These are phyloP conservation scores for Salvia miltiorrhiza DNA, from an alignment of 257 asterid genomes.

Conservation along the genomic window DNA sequence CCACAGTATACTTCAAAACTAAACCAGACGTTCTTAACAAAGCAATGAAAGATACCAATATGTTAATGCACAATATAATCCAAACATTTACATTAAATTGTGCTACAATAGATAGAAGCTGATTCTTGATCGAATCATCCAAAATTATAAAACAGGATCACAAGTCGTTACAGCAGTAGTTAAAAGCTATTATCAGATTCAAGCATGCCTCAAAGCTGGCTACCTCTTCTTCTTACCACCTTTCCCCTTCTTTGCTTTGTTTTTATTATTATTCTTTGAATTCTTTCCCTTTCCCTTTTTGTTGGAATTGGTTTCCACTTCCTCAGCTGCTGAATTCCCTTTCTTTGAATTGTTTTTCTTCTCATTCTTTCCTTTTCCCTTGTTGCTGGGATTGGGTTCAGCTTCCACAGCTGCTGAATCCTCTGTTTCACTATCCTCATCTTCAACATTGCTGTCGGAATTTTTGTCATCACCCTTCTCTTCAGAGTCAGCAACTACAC, in stretches of 20 bases:
- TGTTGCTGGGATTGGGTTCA: neutral
- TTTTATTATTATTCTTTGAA: conserved; percentile 23
- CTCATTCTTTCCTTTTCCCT: conserved; percentile 22
- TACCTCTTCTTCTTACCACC: conserved; percentile 19
- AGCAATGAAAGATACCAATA: too few species aligned
- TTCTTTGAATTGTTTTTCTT: neutral
- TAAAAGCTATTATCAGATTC: too few species aligned
- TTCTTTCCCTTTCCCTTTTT: conserved; percentile 22
- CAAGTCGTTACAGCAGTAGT: neutral
- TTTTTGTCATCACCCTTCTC: neutral
- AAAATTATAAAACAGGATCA: too few species aligned
- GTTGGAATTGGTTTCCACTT: neutral
- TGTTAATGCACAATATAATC: too few species aligned
- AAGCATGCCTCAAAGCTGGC: too few species aligned
- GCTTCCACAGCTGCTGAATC: conserved; percentile 1
- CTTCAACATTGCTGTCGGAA: neutral
- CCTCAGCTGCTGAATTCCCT: conserved; percentile 15
- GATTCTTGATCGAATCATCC: too few species aligned
- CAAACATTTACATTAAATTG: too few species aligned
- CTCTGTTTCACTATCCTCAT: neutral
- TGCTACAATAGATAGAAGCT: too few species aligned
- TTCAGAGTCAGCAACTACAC: neutral
- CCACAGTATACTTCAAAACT: too few species aligned
- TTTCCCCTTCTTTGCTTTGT: conserved; percentile 17
- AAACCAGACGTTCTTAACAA: too few species aligned